Conservation (phyloP, 106 monocot species). For the Ottelia alismoides region DNA sequence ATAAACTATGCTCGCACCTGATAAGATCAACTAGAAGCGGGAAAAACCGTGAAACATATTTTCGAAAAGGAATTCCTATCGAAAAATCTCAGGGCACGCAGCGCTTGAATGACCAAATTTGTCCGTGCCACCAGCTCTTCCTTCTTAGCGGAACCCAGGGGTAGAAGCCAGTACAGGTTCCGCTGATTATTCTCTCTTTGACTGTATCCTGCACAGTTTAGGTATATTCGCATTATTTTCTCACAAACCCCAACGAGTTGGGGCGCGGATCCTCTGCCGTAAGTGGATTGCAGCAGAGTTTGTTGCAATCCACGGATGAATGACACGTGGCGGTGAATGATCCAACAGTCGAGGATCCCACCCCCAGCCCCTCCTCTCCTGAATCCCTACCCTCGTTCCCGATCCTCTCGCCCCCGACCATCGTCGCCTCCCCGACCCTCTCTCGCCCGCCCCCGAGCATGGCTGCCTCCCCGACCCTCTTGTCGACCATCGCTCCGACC, state of each 20-base stretch:
- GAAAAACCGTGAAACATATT: conserved; percentile 52
- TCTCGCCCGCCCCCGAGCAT: no score
- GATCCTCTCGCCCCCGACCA: no score
- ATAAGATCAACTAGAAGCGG: conserved; percentile 68
- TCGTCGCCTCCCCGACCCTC: no score
- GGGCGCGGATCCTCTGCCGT: no score
- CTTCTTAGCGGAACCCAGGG: conserved; percentile 58
- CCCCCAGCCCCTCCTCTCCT: no score
- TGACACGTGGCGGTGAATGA: no score
- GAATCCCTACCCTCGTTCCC: no score
- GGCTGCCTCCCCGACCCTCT: no score
- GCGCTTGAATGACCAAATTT: conserved; percentile 26
- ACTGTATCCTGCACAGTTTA: conserved; percentile 40
- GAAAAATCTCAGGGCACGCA: conserved; percentile 36
- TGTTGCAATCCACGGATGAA: no score
- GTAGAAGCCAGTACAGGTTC: conserved; percentile 37
- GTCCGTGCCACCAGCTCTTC: conserved; percentile 77
- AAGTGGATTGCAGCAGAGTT: no score
- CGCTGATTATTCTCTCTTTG: conserved; percentile 2
- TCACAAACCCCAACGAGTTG: conserved; percentile 39
- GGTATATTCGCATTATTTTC: conserved; percentile 55
- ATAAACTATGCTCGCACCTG: conserved; percentile 68
- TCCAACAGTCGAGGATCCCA: no score
- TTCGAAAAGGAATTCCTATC: conserved; percentile 48
- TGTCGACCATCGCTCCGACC: no score